Evolutionary conservation across 2,329 filamentous ascomycete genomes (phyloP).

Genomic region (Botrytis sinoallii): DNA sequence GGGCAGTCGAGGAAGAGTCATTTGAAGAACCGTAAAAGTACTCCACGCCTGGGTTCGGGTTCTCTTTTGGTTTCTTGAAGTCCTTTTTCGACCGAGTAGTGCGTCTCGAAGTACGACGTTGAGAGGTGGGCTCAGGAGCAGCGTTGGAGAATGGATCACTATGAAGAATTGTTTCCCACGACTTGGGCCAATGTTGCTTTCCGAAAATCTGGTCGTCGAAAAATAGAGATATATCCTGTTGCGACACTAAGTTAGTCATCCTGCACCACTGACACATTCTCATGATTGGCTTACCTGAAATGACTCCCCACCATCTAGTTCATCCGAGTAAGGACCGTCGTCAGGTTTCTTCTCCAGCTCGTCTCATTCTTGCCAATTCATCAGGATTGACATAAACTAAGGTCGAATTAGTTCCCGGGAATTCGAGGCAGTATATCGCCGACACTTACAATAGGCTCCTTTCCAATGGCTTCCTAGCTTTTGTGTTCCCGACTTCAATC

Average conservation of each 20-base stretch:
- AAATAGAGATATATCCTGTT: slow-evolving; percentile 33
- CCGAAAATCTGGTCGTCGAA: slow-evolving; percentile 28
- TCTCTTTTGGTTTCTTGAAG: neutral
- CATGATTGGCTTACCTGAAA: slow-evolving; percentile 27
- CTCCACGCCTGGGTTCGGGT: slow-evolving; percentile 19
- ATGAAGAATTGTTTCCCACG: slow-evolving; percentile 28
- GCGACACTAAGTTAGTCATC: neutral
- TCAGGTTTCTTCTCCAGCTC: slow-evolving; percentile 10
- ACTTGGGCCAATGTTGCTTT: slow-evolving; percentile 26
- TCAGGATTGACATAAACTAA: slow-evolving; percentile 27
- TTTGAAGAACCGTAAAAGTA: slow-evolving; percentile 40
- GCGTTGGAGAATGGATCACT: slow-evolving; percentile 30
- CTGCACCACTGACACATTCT: neutral
- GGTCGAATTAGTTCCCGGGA: slow-evolving; percentile 15
- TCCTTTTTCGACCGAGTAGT: neutral
- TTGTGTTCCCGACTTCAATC: slow-evolving; percentile 38
- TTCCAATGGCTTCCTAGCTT: slow-evolving; percentile 47
- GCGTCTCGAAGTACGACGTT: neutral
- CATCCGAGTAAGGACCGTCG: slow-evolving; percentile 24
- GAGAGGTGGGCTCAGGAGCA: neutral
- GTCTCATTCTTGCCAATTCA: slow-evolving; percentile 28
- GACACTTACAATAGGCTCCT: slow-evolving; percentile 45
- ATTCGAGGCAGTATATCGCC: neutral
- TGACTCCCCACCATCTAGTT: slow-evolving; percentile 26
- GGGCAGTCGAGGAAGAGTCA: slow-evolving; percentile 34